Evolutionary conservation across 345 rosid species (phyloP).

Genomic region (Citrus hindsii): DNA sequence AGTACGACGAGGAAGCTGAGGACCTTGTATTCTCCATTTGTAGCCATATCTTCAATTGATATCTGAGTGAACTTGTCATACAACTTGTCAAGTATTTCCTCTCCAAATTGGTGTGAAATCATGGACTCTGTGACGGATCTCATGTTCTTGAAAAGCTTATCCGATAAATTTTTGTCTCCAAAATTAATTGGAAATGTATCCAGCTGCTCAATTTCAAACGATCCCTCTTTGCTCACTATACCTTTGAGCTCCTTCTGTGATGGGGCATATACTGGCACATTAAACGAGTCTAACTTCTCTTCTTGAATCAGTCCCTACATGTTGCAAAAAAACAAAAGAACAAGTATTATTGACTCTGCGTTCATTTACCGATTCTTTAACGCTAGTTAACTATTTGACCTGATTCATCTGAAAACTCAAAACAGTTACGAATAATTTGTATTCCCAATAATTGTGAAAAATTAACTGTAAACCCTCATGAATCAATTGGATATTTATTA

Average conservation of each 20-base stretch:
- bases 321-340: too few species aligned
- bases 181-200: too few species aligned
- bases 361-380: too few species aligned
- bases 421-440: too few species aligned
- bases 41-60: not conserved
- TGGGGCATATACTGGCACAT: slow-evolving; percentile 19
- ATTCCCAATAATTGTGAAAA: too few species aligned
- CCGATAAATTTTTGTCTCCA: not conserved
- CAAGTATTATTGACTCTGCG: too few species aligned
- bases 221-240: too few species aligned
- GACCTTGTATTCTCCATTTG: not conserved
- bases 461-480: too few species aligned
- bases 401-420: too few species aligned
- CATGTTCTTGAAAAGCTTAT: not conserved
- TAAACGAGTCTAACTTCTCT: slow-evolving; percentile 20
- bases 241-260: not conserved
- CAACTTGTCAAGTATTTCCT: slow-evolving; percentile 14
- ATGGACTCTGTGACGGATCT: slow-evolving; percentile 18
- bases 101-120: slow-evolving; percentile 18
- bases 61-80: slow-evolving; percentile 7
- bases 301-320: slow-evolving; percentile 12
- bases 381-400: too few species aligned
- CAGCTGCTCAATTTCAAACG: too few species aligned
- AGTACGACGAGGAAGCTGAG: slow-evolving; percentile 3
- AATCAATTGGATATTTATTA: too few species aligned